These are phyloP conservation scores for Pseudisothecium myosuroides DNA, from an alignment of 225 moss, liverwort and hornwort genomes.

Conservation along the genomic window DNA sequence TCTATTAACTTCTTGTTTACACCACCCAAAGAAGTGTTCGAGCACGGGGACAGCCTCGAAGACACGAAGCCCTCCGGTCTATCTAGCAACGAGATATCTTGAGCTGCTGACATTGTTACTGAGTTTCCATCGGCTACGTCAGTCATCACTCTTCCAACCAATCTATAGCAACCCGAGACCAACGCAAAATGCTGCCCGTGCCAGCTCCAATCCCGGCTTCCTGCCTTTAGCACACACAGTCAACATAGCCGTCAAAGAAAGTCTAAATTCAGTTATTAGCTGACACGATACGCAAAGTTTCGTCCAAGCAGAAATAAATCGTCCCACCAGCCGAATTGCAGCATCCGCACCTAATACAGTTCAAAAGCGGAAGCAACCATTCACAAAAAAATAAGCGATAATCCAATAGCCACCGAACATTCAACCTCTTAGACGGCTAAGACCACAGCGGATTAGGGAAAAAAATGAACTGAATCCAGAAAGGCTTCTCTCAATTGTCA, in stretches of 20 bases:
- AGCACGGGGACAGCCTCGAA: neutral
- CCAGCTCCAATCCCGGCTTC: neutral
- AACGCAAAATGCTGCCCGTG: neutral
- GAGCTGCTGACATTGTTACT: slow-evolving; percentile 34
- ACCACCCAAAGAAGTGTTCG: neutral
- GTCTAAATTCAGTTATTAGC: neutral
- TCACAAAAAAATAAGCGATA: neutral
- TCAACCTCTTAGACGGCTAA: neutral
- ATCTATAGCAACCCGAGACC: neutral
- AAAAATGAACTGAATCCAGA: neutral
- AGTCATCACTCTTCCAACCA: slow-evolving; percentile 30
- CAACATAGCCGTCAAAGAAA: neutral
- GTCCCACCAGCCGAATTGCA: neutral
- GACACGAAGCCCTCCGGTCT: slow-evolving; percentile 13
- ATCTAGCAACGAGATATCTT: slow-evolving; percentile 8
- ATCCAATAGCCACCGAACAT: neutral
- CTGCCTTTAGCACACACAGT: neutral
- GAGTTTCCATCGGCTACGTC: slow-evolving; percentile 40
- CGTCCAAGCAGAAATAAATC: neutral
- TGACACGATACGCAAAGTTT: neutral
- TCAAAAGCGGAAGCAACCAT: neutral
- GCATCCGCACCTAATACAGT: neutral
- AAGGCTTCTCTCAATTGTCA: neutral
- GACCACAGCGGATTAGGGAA: neutral
- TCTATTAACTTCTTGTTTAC: neutral